Evolutionary conservation across 2,329 filamentous ascomycete genomes (phyloP).

Genomic region (Dissoconium aciculare): DNA sequence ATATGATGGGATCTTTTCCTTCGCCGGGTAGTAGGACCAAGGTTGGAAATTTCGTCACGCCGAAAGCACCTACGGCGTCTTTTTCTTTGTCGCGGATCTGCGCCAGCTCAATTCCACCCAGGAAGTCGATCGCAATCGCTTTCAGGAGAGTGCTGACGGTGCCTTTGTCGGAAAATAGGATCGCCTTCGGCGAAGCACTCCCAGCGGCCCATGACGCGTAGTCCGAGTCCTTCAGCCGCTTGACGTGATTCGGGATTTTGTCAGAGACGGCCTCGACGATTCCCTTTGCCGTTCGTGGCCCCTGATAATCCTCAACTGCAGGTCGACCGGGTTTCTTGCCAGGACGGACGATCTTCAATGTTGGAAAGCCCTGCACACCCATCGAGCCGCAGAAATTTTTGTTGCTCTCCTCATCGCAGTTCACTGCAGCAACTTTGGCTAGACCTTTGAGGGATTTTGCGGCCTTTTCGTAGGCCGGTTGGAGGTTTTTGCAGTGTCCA

Average conservation of each 20-base stretch:
- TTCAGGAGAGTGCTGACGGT: slow-evolving; percentile 69
- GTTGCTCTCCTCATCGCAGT: slow-evolving; percentile 89
- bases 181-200: slow-evolving; percentile 61
- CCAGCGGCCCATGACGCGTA: slow-evolving; percentile 54
- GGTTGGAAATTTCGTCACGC: slow-evolving; percentile 62
- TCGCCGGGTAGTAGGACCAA: slow-evolving; percentile 65
- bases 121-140: slow-evolving; percentile 79
- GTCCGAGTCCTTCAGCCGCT: slow-evolving; percentile 63
- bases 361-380: slow-evolving; percentile 88
- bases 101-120: slow-evolving; percentile 61
- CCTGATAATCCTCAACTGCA: slow-evolving; percentile 79
- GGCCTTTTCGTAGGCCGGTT: slow-evolving; percentile 88
- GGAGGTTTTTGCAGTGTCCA: slow-evolving; percentile 89
- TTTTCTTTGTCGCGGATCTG: slow-evolving; percentile 75
- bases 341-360: slow-evolving; percentile 81
- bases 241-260: slow-evolving; percentile 85
- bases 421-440: slow-evolving; percentile 83
- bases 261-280: slow-evolving; percentile 76
- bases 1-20: slow-evolving; percentile 52
- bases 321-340: slow-evolving; percentile 68
- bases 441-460: slow-evolving; percentile 80
- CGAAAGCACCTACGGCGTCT: slow-evolving; percentile 56
- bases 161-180: slow-evolving; percentile 89
- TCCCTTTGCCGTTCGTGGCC: slow-evolving; percentile 63
- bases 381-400: slow-evolving; percentile 73